phyloP scores from a whole-genome alignment of 129 eudicot genomes.

The Deinandra increscens region DNA sequence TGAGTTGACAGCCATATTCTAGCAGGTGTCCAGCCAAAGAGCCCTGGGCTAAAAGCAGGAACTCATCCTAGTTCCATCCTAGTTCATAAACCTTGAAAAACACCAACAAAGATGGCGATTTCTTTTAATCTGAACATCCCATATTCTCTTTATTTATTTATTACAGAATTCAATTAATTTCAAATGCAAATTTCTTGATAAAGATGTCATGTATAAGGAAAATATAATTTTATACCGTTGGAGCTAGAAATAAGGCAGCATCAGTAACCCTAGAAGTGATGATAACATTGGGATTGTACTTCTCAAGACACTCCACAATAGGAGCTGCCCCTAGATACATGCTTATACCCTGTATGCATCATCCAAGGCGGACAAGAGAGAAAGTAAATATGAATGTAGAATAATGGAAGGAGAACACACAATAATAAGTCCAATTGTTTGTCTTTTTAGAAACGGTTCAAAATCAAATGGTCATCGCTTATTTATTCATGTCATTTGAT shows the following conservation, averaged over 20 bases:
- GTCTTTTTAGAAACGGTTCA: slow-evolving; percentile 2
- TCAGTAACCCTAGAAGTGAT: slow-evolving; percentile 94
- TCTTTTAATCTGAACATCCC: background rate
- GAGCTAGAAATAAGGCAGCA: slow-evolving; percentile 93
- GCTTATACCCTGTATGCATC: slow-evolving; percentile 63
- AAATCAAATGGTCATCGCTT: background rate
- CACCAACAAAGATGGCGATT: slow-evolving; percentile 14
- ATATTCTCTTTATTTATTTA: slow-evolving; percentile 20
- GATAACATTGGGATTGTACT: slow-evolving; percentile 70
- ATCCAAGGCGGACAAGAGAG: background rate
- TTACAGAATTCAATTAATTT: background rate
- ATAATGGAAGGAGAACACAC: background rate
- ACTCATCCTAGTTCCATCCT: slow-evolving; percentile 97
- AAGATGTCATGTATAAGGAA: slow-evolving; percentile 9
- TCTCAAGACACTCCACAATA: slow-evolving; percentile 86
- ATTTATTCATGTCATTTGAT: background rate
- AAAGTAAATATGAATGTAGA: background rate
- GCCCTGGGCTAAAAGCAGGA: slow-evolving; percentile 74
- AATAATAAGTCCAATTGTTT: background rate
- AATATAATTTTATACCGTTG: slow-evolving; percentile 59
- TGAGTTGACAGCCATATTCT: slow-evolving; percentile 98
- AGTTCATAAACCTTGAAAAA: slow-evolving; percentile 76
- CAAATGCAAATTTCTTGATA: background rate
- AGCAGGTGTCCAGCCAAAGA: slow-evolving; percentile 94
- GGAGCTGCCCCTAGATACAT: slow-evolving; percentile 95